Evolutionary conservation across 805 yeast species (phyloP).

Genomic region (Myxozyma neglecta): DNA sequence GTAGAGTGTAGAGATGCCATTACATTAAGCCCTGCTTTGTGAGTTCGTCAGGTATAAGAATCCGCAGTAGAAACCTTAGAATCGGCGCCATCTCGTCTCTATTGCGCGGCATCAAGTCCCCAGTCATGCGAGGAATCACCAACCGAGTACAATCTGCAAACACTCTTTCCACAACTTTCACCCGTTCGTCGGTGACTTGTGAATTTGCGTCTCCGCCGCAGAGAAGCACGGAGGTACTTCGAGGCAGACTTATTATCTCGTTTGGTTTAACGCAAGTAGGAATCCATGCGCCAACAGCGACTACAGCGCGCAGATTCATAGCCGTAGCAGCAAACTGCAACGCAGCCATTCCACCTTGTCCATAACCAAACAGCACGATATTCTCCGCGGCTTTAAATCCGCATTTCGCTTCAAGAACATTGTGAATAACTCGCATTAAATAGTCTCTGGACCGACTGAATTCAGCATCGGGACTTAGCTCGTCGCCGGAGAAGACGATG

Average conservation of each 20-base stretch:
- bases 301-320: slow-evolving; percentile 24
- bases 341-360: slow-evolving; percentile 32
- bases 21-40: slow-evolving; percentile 12
- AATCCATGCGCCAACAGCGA: slow-evolving; percentile 32
- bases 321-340: slow-evolving; percentile 20
- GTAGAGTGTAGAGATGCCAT: too few relatives aligned
- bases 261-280: slow-evolving; percentile 17
- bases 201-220: slow-evolving; percentile 27
- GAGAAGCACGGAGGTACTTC: slow-evolving; percentile 23
- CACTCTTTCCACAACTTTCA: slow-evolving; percentile 10
- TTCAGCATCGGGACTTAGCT: slow-evolving; percentile 32
- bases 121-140: slow-evolving; percentile 15
- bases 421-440: slow-evolving; percentile 9
- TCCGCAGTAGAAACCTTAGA: slow-evolving; percentile 21
- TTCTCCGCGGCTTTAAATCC: slow-evolving; percentile 19
- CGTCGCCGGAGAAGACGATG: slow-evolving; percentile 24
- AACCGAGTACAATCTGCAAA: slow-evolving; percentile 24
- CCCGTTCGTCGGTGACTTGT: slow-evolving; percentile 18
- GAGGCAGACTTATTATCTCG: slow-evolving; percentile 25
- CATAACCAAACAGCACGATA: slow-evolving; percentile 31
- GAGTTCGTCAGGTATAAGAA: slow-evolving; percentile 13
- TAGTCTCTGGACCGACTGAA: slow-evolving; percentile 5
- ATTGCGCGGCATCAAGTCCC: slow-evolving; percentile 29
- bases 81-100: slow-evolving; percentile 33
- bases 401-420: slow-evolving; percentile 20